Evolutionary conservation across 2,329 filamentous ascomycete species (phyloP), one percentile per base, ranked within the genome.

Genomic region (Cryphonectria carpinicola): DNA sequence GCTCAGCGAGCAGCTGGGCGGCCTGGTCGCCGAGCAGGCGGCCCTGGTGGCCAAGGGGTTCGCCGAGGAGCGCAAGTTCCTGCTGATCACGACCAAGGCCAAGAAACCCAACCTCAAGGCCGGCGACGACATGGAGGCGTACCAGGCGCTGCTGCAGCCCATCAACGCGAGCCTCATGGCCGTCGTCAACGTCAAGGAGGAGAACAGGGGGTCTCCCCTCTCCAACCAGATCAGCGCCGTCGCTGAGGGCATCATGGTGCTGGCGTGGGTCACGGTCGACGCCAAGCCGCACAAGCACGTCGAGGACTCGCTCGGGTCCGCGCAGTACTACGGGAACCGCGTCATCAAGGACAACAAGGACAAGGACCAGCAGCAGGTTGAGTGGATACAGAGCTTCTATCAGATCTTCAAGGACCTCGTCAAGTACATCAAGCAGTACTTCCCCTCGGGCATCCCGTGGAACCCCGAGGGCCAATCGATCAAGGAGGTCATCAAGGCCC

Each of bases 311-410:
- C 86, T 97, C 28, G 90, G 91, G 41, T 92, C 94, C 66, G 93
- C 95, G 56, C 92, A 98, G 80, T 97, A 97, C 84, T 98, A 93
- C 77, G 96, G 96, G 46, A 98, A 99, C 84, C 90, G 95, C 76
- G 93, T 99, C 52, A 84, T 98, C 75, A 97, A 94, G 82, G 92
- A 97, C 76, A 91, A 92, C 81, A 98, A 97, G 82, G 95, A 89
- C 67, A 89, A 87, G 84, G 93, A 95, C 77, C 87, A 88, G 69
- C 89, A 89, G 76, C 93, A 98, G 76, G 87, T 95, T 69, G 91
- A 96, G 78, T 99, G 95, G 89, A 90, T 98, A 46, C 93, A 95
- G 77, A 86, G 94, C n/a, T 98, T 97, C 84, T 97, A 97, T 82
- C 90, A 91, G 77, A 88, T 98, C 71, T 97, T 97, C 84, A 93